These are phyloP conservation scores for Pseudomonodictys pantanalensis DNA, from an alignment of 495 filamentous ascomycete genomes.

Conservation along the genomic window DNA sequence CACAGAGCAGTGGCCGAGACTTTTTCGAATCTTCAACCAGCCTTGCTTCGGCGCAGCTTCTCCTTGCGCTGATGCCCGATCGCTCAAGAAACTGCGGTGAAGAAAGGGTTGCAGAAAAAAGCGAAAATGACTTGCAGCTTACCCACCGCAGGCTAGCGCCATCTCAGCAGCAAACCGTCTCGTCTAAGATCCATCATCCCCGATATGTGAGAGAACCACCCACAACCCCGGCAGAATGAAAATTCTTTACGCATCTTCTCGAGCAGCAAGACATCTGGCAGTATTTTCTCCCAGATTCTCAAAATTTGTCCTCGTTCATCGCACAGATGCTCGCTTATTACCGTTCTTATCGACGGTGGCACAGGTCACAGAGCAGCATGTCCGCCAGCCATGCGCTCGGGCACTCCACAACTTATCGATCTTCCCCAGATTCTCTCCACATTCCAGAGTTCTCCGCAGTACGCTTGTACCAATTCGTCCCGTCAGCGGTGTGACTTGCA, in stretches of 20 bases:
- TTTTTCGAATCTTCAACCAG: not conserved
- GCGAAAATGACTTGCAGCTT: not conserved
- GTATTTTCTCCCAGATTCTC: not conserved
- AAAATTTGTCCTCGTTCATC: constrained; percentile 13
- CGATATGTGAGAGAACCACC: too few relatives aligned
- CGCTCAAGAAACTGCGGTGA: constrained; percentile 5
- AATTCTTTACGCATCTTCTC: not conserved
- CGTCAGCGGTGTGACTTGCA: constrained; percentile 26
- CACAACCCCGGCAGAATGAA: not conserved
- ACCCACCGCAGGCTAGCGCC: constrained; percentile 15
- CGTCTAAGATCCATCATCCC: not conserved
- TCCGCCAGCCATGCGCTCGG: constrained; percentile 23
- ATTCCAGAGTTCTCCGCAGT: constrained; percentile 19
- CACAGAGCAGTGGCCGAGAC: not conserved
- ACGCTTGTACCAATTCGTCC: constrained; percentile 20
- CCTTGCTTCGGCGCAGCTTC: too few relatives aligned
- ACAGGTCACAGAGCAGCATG: constrained; percentile 20
- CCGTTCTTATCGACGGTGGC: constrained; percentile 9
- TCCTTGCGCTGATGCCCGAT: constrained; percentile 2
- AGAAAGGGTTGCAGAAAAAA: not conserved
- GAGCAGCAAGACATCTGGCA: not conserved
- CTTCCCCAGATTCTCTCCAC: constrained; percentile 25
- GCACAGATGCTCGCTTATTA: not conserved
- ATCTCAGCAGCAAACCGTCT: not conserved
- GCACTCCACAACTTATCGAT: constrained; percentile 26